phyloP scores from a whole-genome alignment of 2,329 filamentous ascomycete genomes.

The Capronia coronata region DNA sequence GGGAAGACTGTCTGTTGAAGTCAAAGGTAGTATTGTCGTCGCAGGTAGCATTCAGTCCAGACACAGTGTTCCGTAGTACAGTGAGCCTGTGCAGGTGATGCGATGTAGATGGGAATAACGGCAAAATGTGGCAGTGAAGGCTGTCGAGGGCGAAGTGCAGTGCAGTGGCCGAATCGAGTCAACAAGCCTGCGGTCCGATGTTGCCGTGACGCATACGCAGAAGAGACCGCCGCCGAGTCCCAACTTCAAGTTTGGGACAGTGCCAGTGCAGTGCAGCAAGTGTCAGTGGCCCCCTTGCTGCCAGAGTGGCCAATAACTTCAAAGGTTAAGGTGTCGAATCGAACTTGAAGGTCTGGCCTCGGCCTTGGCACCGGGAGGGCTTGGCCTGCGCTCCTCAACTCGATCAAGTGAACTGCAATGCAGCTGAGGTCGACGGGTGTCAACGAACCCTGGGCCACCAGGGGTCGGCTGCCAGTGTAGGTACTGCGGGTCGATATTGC shows the following conservation, averaged over 20 bases:
- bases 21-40: slow-evolving; percentile 2
- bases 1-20: neutral
- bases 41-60: neutral
- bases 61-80: slow-evolving; percentile 1
- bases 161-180: slow-evolving; percentile 1
- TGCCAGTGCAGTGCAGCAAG: no score
- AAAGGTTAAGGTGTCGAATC: no score
- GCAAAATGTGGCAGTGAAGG: neutral
- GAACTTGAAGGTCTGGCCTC: neutral
- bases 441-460: neutral
- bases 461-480: no score
- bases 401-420: neutral
- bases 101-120: neutral
- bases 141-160: no score
- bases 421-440: no score
- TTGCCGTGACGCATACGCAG: slow-evolving; percentile 4
- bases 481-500: no score
- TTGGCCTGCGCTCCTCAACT: neutral
- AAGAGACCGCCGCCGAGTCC: neutral
- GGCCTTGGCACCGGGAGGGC: slow-evolving; percentile 3
- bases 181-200: slow-evolving; percentile 1
- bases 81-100: neutral
- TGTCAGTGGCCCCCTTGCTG: slow-evolving; percentile 1
- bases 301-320: neutral
- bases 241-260: neutral